Conservation (phyloP, 768 basidiomycete genomes). For the Saitozyma podzolica region DNA sequence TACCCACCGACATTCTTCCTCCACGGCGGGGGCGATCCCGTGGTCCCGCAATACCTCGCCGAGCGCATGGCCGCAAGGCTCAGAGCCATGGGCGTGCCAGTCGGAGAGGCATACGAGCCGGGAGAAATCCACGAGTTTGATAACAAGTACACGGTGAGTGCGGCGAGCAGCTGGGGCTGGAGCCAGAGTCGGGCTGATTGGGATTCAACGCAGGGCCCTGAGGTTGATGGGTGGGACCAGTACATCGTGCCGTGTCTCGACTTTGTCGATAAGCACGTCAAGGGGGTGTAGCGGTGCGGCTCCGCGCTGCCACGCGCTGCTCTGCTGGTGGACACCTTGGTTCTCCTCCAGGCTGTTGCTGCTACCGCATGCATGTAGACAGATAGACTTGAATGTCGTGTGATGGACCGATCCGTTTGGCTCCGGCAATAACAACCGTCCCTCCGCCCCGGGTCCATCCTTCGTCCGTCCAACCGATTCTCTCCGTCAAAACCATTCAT, state of each 20-base stretch:
- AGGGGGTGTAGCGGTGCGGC: neutral
- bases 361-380: no score
- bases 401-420: no score
- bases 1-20: conserved; percentile 22
- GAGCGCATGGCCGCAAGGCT: conserved; percentile 9
- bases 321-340: no score
- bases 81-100: conserved; percentile 11
- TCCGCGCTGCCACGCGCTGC: no score
- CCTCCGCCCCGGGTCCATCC: no score
- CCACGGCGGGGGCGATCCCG: conserved; percentile 11
- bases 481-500: no score
- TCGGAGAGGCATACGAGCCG: conserved; percentile 11
- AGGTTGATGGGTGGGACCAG: conserved; percentile 23
- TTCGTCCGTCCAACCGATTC: no score
- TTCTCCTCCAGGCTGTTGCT: no score
- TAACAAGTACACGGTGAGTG: conserved; percentile 17
- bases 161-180: neutral
- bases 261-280: conserved; percentile 22
- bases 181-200: no score
- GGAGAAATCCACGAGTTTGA: conserved; percentile 18
- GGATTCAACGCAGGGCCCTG: conserved; percentile 10
- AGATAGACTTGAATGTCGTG: no score
- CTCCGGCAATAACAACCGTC: no score
- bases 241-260: conserved; percentile 25
- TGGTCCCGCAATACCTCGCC: conserved; percentile 1